Conservation (phyloP, 2,329 filamentous ascomycete species). For the Phaeosphaeria sp. region DNA sequence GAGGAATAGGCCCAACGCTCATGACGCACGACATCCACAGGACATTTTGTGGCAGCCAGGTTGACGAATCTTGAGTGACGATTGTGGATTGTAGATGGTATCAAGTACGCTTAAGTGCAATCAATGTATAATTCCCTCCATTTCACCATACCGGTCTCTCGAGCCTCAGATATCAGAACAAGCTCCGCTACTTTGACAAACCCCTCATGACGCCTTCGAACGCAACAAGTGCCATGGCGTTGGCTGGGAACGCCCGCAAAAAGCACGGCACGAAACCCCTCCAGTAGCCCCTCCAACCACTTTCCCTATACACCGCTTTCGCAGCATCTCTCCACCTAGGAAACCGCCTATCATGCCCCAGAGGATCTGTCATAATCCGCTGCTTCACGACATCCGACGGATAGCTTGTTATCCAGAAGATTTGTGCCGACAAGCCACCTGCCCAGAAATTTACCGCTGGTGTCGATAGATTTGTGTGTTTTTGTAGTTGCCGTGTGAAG, state of each 20-base stretch:
- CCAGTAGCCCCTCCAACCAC: constrained; percentile 82
- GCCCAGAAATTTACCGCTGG: constrained; percentile 97
- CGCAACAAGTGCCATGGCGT: constrained; percentile 89
- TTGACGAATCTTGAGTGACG: neutral
- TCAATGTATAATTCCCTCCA: neutral
- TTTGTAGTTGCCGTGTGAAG: constrained; percentile 71
- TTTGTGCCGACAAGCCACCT: constrained; percentile 87
- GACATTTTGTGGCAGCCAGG: neutral
- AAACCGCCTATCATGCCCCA: constrained; percentile 71
- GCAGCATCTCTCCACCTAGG: constrained; percentile 81
- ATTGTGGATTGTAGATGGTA: neutral
- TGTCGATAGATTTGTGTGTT: constrained; percentile 72
- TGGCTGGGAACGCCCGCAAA: constrained; percentile 90
- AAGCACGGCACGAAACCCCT: constrained; percentile 94
- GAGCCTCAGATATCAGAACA: neutral
- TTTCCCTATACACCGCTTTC: constrained; percentile 74
- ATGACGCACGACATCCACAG: neutral
- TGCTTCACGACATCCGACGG: constrained; percentile 95
- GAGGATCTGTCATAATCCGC: constrained; percentile 92
- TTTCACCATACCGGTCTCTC: neutral
- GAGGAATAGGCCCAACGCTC: neutral
- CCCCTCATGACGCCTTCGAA: constrained; percentile 89
- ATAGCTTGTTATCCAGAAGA: constrained; percentile 94
- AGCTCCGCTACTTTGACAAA: constrained; percentile 34
- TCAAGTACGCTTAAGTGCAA: neutral